Conservation (phyloP, 441 rosid genomes). For the Hura crepitans region DNA sequence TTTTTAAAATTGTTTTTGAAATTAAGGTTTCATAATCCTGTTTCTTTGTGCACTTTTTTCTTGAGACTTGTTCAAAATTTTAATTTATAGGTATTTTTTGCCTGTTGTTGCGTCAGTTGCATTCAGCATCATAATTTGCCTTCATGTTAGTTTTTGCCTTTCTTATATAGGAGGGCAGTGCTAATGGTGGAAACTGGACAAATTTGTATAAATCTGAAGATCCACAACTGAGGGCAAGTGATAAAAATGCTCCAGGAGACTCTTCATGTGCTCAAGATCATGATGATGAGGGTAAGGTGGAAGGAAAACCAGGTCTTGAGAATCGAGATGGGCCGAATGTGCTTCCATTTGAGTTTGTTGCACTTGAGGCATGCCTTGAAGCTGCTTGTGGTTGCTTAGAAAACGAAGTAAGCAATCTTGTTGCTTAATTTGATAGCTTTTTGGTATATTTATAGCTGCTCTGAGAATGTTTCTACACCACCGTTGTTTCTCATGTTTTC, state of each 20-base stretch:
- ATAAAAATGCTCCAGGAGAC: conserved; percentile 29
- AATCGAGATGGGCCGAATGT: conserved; percentile 59
- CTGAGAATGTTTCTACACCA: background rate
- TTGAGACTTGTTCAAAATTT: background rate
- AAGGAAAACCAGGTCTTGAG: conserved; percentile 56
- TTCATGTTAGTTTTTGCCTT: background rate
- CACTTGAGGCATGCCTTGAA: conserved; percentile 85
- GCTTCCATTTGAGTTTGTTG: conserved; percentile 86
- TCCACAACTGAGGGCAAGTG: conserved; percentile 30
- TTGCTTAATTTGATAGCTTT: background rate
- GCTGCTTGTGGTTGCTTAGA: conserved; percentile 85
- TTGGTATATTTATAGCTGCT: background rate
- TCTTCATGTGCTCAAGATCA: conserved; percentile 29
- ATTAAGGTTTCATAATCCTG: background rate
- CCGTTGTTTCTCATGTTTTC: background rate
- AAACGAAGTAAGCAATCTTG: conserved; percentile 48
- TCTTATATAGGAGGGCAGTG: conserved; percentile 45
- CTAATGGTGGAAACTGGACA: conserved; percentile 40
- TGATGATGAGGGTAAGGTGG: conserved; percentile 42
- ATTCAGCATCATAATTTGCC: background rate
- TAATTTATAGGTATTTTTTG: background rate
- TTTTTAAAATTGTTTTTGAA: background rate
- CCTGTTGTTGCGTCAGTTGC: too few species aligned
- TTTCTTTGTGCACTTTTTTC: background rate
- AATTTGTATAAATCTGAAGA: conserved; percentile 41